Evolutionary conservation across 2,329 filamentous ascomycete genomes (phyloP).

Genomic region (Apiospora koreana): DNA sequence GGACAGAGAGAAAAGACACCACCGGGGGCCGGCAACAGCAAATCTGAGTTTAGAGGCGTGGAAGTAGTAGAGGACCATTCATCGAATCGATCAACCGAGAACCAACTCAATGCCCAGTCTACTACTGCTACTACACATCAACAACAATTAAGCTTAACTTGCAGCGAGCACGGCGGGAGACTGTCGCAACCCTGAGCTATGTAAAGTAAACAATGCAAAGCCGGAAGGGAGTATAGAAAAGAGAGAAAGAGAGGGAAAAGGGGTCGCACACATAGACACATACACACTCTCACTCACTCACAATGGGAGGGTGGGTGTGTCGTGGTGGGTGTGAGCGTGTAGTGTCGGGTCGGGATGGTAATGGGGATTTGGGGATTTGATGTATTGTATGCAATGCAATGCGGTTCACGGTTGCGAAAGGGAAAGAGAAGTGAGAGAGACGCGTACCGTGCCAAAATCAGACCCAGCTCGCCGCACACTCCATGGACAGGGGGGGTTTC

Average conservation of each 20-base stretch:
- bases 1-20: slow-evolving; percentile 5
- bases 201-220: not conserved
- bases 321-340: slow-evolving; percentile 1
- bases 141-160: slow-evolving; percentile 7
- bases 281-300: not conserved
- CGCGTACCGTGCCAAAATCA: slow-evolving; percentile 17
- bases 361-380: not conserved
- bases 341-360: not conserved
- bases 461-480: slow-evolving; percentile 3
- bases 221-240: not conserved
- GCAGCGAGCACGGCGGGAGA: not conserved
- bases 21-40: slow-evolving; percentile 1
- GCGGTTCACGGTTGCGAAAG: slow-evolving; percentile 8
- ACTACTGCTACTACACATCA: slow-evolving; percentile 9
- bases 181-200: not conserved
- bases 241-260: not conserved
- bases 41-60: slow-evolving; percentile 6
- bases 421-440: slow-evolving; percentile 12
- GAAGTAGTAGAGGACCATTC: slow-evolving; percentile 7
- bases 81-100: slow-evolving; percentile 1
- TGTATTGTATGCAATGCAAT: slow-evolving; percentile 1
- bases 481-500: slow-evolving; percentile 1
- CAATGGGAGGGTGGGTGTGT: not conserved
- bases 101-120: slow-evolving; percentile 7
- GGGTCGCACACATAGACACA: not conserved